Evolutionary conservation across 2,329 filamentous ascomycete species (phyloP), one percentile per base, ranked within the genome.

Genomic region (Chaetomium olivaceum): DNA sequence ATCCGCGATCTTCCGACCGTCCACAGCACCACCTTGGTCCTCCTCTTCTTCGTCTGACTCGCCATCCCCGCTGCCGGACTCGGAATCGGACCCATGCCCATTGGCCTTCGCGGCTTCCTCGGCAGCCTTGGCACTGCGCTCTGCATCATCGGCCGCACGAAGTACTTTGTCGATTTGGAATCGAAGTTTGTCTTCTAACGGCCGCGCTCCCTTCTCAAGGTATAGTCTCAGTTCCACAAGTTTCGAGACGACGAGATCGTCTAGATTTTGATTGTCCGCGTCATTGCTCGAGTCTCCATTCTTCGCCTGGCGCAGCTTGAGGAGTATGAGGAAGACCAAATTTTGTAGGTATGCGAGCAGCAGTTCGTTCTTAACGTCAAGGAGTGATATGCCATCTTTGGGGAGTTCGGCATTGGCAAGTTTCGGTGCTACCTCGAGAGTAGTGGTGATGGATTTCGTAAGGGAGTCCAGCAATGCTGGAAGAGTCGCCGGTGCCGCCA

Each of bases 161-260:
- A 99, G 83, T 29, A 97, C 93, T 75, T 96, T 95, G 77, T 98
- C 94, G 73, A 99, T 92, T 76, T 97, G 93, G 78, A 97, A 99
- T 71, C 93, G 94, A 68, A 99, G 80, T 72, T 93, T 91, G 71
- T 90, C 90, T 78, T 99, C 96, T 19, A 98, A 80, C 0, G 95
- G 95, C 19, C 91, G 88, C 3, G 97, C 91, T 70, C 95, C 96
- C 75, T 93, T 93, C 74, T 99, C 96, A 1, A 99, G 82, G 76
- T 96, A 98, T 0, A 97, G 83, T n/a, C 94, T 87, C 61, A 97
- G 82, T 77, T 97, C 93, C 21, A 93, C 88, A n/a, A 99, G 84
- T 75, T 96, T 97, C 71, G 89, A 89, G 2, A 95, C 89, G 0
- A 93, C 89, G 1, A 89, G 83, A 58, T 90, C 85, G 56, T 88